Evolutionary conservation across 1,284 basidiomycete species (phyloP).

Genomic region (Acaromyces ingoldii): DNA sequence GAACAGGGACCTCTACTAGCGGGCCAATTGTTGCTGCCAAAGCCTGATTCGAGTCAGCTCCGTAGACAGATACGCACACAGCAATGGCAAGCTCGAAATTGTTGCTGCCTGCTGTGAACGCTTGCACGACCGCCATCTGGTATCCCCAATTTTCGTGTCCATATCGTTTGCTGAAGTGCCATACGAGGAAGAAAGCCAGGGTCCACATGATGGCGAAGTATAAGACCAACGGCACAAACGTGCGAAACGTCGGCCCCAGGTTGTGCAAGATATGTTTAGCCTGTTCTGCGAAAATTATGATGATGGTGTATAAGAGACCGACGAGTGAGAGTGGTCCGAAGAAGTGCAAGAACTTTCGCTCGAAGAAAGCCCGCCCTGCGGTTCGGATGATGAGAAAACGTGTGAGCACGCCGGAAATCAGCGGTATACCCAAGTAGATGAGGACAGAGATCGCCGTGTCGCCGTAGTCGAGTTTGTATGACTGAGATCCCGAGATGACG

Average conservation of each 20-base stretch:
- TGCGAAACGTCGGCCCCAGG: constrained; percentile 33
- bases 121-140: constrained; percentile 53
- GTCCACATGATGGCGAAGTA: constrained; percentile 78
- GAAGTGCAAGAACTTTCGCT: constrained; percentile 62
- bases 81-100: constrained; percentile 69
- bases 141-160: constrained; percentile 42
- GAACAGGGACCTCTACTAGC: constrained; percentile 59
- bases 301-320: constrained; percentile 59
- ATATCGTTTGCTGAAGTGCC: constrained; percentile 28
- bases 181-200: constrained; percentile 60
- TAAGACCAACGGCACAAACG: constrained; percentile 65
- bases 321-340: constrained; percentile 70
- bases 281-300: constrained; percentile 72
- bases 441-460: constrained; percentile 67
- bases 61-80: constrained; percentile 69
- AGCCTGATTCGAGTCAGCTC: constrained; percentile 26
- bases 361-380: constrained; percentile 57
- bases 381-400: constrained; percentile 59
- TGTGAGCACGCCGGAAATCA: constrained; percentile 66
- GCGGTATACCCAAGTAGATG: constrained; percentile 63
- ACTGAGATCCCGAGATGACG: constrained; percentile 55
- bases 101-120: constrained; percentile 56
- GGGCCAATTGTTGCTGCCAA: constrained; percentile 37
- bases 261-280: constrained; percentile 39
- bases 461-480: constrained; percentile 63